Evolutionary conservation across 1,284 basidiomycete genomes (phyloP).

Genomic region (Malassezia vespertilionis): DNA sequence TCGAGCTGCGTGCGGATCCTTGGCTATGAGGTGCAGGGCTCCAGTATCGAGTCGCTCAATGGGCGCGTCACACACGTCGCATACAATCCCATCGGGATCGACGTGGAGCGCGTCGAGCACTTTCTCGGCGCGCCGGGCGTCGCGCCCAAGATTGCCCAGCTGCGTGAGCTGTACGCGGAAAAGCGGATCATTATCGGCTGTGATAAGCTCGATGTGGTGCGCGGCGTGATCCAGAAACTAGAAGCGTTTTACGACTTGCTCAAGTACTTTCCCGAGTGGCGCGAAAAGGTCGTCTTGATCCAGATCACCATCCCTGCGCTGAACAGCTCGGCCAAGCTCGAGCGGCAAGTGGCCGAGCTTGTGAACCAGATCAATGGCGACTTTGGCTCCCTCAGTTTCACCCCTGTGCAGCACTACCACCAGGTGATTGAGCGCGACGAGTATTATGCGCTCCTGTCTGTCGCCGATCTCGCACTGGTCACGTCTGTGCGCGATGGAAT

Average conservation of each 20-base stretch:
- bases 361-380: constrained; percentile 95
- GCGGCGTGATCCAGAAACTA: constrained; percentile 93
- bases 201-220: constrained; percentile 97
- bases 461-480: constrained; percentile 88
- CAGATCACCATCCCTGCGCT: constrained; percentile 88
- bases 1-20: constrained; percentile 91
- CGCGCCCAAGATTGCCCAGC: constrained; percentile 72
- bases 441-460: constrained; percentile 89
- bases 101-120: constrained; percentile 73
- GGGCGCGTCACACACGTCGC: constrained; percentile 74
- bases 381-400: constrained; percentile 87
- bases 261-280: constrained; percentile 87
- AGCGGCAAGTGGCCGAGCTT: constrained; percentile 82
- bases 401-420: constrained; percentile 98
- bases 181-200: constrained; percentile 98
- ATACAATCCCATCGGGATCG: constrained; percentile 95
- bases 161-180: constrained; percentile 75
- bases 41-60: constrained; percentile 72
- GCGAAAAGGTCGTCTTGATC: constrained; percentile 65
- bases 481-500: constrained; percentile 93
- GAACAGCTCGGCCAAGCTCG: constrained; percentile 84
- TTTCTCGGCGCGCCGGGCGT: constrained; percentile 74
- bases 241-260: constrained; percentile 92
- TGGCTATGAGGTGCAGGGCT: constrained; percentile 74
- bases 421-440: constrained; percentile 89